Evolutionary conservation across 305 asterid species (phyloP).

Genomic region (Solanum hybrid): DNA sequence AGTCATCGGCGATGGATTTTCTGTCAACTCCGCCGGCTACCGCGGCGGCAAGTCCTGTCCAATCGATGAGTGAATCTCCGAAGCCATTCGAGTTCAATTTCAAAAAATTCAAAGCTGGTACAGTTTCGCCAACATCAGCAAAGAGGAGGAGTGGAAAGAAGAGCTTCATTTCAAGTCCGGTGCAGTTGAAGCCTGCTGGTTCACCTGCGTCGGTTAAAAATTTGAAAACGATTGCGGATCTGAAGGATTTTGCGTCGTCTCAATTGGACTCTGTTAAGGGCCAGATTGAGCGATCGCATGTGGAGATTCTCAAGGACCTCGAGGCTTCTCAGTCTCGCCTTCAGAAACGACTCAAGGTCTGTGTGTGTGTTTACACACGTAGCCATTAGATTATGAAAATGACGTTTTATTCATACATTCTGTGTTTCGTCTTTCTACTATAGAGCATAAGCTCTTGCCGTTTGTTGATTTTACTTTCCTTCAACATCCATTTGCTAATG

Average conservation of each 20-base stretch:
- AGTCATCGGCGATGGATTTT: constrained; percentile 28
- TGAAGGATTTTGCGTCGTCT: constrained; percentile 49
- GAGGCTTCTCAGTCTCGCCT: constrained; percentile 75
- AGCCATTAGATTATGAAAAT: neutral
- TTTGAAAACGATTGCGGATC: constrained; percentile 43
- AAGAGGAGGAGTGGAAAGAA: constrained; percentile 28
- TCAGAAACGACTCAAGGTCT: constrained; percentile 78
- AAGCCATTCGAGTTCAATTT: constrained; percentile 37
- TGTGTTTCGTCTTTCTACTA: neutral
- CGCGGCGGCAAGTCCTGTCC: constrained; percentile 25
- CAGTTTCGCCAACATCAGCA: constrained; percentile 22
- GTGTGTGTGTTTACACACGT: neutral
- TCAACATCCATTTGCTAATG: neutral
- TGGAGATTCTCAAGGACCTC: constrained; percentile 62
- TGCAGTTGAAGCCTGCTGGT: constrained; percentile 28
- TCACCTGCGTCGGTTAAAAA: constrained; percentile 25
- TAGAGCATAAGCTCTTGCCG: neutral
- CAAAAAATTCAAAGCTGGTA: constrained; percentile 20
- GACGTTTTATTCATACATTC: neutral
- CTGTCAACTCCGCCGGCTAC: constrained; percentile 33
- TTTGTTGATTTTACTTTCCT: neutral
- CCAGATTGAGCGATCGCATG: constrained; percentile 57
- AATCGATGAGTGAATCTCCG: constrained; percentile 42
- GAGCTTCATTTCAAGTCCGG: constrained; percentile 11
- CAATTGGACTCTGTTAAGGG: constrained; percentile 48